Conservation (phyloP, 73 alveolate species). For the Uronychia binucleata region DNA sequence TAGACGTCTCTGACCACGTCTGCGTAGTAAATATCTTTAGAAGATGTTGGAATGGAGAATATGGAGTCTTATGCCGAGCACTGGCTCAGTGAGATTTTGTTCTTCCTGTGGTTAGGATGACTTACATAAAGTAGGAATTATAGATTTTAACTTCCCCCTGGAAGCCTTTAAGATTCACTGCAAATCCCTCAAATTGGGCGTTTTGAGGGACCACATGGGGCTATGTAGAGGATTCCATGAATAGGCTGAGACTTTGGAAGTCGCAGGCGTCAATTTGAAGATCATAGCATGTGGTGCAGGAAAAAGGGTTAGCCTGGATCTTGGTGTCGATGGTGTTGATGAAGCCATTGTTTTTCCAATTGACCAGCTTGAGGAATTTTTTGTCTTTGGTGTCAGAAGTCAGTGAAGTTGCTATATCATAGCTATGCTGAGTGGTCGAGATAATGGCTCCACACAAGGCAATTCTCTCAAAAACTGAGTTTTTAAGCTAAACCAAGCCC, state of each 20-base stretch:
- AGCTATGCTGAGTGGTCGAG: background rate
- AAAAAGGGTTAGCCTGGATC: too few relatives aligned
- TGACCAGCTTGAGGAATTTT: background rate
- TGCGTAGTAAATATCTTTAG: background rate
- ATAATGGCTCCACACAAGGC: conserved; percentile 44
- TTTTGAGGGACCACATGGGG: background rate
- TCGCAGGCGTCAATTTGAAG: background rate
- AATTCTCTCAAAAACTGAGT: conserved; percentile 28
- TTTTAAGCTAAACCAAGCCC: conserved; percentile 17
- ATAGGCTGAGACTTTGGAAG: too few relatives aligned
- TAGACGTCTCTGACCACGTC: background rate
- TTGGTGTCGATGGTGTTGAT: too few relatives aligned
- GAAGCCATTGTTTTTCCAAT: too few relatives aligned
- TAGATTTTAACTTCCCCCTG: background rate
- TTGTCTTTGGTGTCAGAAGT: background rate
- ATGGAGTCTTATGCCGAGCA: background rate
- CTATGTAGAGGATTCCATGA: too few relatives aligned
- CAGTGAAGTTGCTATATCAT: conserved; percentile 7
- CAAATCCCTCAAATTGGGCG: background rate
- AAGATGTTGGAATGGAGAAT: background rate
- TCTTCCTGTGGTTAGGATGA: background rate
- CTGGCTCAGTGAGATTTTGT: background rate
- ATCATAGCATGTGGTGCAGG: background rate
- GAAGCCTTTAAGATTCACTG: background rate
- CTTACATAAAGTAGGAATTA: background rate